Percentiles rank a stretch among this genome's conserved stretches.
Evolutionary conservation across 75 land plant species (phyloP).

Genomic region (Pinus albicaulis): DNA sequence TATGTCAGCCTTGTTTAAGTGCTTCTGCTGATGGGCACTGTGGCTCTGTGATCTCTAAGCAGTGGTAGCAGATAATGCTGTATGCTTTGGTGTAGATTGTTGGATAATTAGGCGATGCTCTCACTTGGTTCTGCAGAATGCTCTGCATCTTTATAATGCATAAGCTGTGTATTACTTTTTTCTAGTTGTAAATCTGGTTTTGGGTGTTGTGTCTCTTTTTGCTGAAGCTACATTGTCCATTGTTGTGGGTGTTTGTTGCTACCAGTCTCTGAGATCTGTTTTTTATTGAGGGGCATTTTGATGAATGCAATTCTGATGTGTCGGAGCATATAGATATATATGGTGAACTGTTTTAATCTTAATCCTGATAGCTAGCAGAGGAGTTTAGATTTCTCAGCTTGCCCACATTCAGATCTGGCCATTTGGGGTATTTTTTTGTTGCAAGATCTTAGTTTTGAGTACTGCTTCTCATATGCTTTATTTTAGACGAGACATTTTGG

Average conservation of each 20-base stretch:
- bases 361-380: too few relatives aligned
- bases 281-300: not conserved
- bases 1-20: not conserved
- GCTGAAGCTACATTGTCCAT: constrained; percentile 1
- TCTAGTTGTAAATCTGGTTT: not conserved
- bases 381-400: not conserved
- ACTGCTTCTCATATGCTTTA: not conserved
- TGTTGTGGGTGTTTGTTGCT: not conserved
- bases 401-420: not conserved
- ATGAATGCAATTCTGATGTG: too few relatives aligned
- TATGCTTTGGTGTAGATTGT: too few relatives aligned
- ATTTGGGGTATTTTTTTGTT: not conserved
- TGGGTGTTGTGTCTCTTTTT: not conserved
- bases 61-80: not conserved
- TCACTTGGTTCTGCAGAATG: too few relatives aligned
- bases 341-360: too few relatives aligned
- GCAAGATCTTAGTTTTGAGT: not conserved
- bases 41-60: not conserved
- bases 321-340: too few relatives aligned
- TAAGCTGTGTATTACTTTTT: not conserved
- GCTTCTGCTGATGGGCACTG: not conserved
- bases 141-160: not conserved
- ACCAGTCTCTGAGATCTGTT: not conserved
- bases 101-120: too few relatives aligned
- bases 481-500: not conserved